Evolutionary conservation across 2,329 filamentous ascomycete genomes (phyloP), one percentile per base, ranked within the genome.

Genomic region (Cladobotryum protrusum): DNA sequence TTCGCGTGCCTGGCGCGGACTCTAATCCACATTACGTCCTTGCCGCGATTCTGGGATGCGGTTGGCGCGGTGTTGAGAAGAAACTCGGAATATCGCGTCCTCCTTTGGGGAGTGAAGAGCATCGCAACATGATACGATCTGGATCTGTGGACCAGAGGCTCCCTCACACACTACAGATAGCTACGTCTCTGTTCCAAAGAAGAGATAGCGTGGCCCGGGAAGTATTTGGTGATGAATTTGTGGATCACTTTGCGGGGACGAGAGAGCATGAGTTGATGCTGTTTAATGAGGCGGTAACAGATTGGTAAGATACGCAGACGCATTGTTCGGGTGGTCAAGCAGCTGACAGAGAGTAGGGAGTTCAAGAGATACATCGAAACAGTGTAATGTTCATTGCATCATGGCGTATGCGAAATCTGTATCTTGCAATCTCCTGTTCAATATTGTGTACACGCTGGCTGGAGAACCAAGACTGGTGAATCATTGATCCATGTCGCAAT

Each of bases 251-350:
- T 72, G 89, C 85, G 12, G 93, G 92, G 13, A 96, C 92, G 15
- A 80, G 93, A 56, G 86, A 95, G 66, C 91, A 99, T 68, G 93
- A 99, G 70, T 79, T 93, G 52, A 75, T 87, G 54, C 70, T 96
- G 17, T 99, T 88, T 86, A 90, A 97, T 61, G 92, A 97, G 67
- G 91, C 91, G 2, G 91, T 97, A 5, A 97, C 92, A 15, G 92
- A 97, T 68, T 97, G 92, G 90, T 92, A 76, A 67, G 86, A 83
- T 2, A 29, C 6, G 6, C 6, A 29, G 6, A 9, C 24, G 2
- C 6, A 9, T 2, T 9, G 24, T 9, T 29, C 11, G 11, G 24
- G 24, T 29, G 24, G 7, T 24, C 20, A 29, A 29, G 11, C 24
- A 29, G 24, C 24, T 29, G 11, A 4, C 24, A 29, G 11, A 29